A percentile compares a stretch with the other conserved stretches of the same genome.
Evolutionary conservation across 1,284 basidiomycete species (phyloP).

Genomic region (Chondrostereum purpureum): DNA sequence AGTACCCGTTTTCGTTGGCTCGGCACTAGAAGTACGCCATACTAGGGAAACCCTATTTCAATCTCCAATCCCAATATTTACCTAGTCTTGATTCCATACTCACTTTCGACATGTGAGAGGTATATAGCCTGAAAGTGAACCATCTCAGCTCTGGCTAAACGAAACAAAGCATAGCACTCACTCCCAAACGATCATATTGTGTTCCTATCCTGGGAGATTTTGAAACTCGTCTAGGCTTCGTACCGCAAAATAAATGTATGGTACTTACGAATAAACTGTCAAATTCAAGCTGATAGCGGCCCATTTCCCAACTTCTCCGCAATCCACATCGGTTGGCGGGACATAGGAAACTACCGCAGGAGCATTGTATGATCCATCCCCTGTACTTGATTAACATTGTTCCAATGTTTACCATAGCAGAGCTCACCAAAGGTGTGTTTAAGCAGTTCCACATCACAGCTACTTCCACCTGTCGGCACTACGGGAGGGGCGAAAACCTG

Average conservation of each 20-base stretch:
- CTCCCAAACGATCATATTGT: slow-evolving; percentile 35
- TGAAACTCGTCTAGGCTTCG: no score
- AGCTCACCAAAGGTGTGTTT: slow-evolving; percentile 25
- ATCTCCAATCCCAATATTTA: no score
- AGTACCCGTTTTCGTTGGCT: slow-evolving; percentile 32
- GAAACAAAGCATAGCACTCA: slow-evolving; percentile 11
- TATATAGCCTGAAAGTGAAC: slow-evolving; percentile 23
- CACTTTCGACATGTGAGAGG: slow-evolving; percentile 32
- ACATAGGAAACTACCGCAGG: slow-evolving; percentile 30
- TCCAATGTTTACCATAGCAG: not conserved
- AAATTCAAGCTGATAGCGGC: slow-evolving; percentile 32
- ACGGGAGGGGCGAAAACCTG: slow-evolving; percentile 36
- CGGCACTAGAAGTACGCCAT: slow-evolving; percentile 36
- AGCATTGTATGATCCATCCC: slow-evolving; percentile 20
- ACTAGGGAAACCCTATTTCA: no score
- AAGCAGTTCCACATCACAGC: slow-evolving; percentile 29
- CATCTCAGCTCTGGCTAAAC: no score
- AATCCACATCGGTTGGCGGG: slow-evolving; percentile 27
- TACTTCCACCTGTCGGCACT: slow-evolving; percentile 24
- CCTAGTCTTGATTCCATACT: no score
- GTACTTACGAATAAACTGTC: slow-evolving; percentile 30
- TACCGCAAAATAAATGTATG: no score
- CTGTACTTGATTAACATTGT: not conserved
- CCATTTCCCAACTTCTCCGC: slow-evolving; percentile 32
- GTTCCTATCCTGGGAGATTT: slow-evolving; percentile 28